These are phyloP conservation scores for Pterulicium gracile DNA, from an alignment of 1,284 basidiomycete species.

Conservation along the genomic window DNA sequence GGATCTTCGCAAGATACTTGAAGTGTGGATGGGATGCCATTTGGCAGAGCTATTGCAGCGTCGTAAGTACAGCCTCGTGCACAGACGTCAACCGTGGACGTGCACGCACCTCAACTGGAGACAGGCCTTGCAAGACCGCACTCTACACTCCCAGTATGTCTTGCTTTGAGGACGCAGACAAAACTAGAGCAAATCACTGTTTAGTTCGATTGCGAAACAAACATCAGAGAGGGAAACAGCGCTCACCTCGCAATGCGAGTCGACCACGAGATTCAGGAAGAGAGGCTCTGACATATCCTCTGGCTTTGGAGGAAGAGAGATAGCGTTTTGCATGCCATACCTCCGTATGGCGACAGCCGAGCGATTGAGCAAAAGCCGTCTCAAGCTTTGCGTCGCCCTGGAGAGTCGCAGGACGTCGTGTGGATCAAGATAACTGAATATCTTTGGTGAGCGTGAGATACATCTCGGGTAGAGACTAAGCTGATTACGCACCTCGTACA, in stretches of 20 bases:
- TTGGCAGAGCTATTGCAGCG: background rate
- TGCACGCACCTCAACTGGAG: background rate
- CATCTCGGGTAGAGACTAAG: background rate
- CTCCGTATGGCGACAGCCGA: background rate
- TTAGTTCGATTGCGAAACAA: too few species aligned
- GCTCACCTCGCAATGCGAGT: background rate
- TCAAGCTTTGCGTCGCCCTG: background rate
- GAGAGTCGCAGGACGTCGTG: background rate
- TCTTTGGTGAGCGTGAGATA: background rate
- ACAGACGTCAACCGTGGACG: too few species aligned
- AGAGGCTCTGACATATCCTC: background rate
- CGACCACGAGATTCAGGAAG: background rate
- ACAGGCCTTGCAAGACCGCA: background rate
- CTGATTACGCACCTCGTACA: background rate
- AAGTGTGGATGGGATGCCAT: background rate
- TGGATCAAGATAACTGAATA: background rate
- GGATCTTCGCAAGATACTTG: background rate
- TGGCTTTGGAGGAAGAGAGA: background rate
- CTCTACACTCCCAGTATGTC: background rate
- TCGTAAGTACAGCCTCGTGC: background rate
- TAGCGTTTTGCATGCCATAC: background rate
- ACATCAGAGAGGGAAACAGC: background rate
- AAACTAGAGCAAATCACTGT: too few species aligned
- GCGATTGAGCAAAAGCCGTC: background rate
- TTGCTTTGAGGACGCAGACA: background rate